A percentile compares a stretch with the other conserved stretches of the same genome.
Evolutionary conservation across 352 stramenopile species (phyloP).

Genomic region (Phytophthora crassamura): DNA sequence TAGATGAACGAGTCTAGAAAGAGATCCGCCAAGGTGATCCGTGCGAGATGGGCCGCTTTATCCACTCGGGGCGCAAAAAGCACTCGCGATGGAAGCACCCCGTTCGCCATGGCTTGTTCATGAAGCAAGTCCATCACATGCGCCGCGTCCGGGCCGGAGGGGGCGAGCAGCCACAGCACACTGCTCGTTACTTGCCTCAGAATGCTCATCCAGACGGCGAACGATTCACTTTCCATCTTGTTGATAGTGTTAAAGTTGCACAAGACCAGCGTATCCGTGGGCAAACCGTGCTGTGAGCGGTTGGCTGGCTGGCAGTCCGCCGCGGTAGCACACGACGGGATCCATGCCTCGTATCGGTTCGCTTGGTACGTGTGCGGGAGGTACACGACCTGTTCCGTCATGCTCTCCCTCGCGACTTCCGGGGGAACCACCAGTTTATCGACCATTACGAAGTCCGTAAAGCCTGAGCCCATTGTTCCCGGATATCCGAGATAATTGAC

Average conservation of each 20-base stretch:
- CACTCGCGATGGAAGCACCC: constrained; percentile 67
- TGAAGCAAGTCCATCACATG: constrained; percentile 38
- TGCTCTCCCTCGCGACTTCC: constrained; percentile 44
- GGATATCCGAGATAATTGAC: constrained; percentile 94
- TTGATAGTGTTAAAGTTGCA: constrained; percentile 95
- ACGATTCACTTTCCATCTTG: constrained; percentile 93
- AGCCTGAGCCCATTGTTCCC: constrained; percentile 80
- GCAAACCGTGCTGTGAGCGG: constrained; percentile 38
- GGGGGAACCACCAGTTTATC: constrained; percentile 74
- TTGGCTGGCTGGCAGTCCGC: constrained; percentile 24
- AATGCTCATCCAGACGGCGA: constrained; percentile 90
- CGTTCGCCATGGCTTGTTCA: constrained; percentile 64
- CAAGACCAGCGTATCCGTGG: constrained; percentile 60
- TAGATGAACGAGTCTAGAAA: constrained; percentile 97
- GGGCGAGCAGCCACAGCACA: constrained; percentile 89
- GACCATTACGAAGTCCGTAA: constrained; percentile 83
- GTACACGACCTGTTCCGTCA: constrained; percentile 90
- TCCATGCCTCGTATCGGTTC: constrained; percentile 80
- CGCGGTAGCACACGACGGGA: constrained; percentile 36
- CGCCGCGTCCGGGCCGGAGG: constrained; percentile 27
- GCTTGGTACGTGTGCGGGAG: constrained; percentile 91
- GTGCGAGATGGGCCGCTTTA: constrained; percentile 83
- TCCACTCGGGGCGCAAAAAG: constrained; percentile 68
- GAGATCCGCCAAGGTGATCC: constrained; percentile 86
- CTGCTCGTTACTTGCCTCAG: constrained; percentile 82